These are phyloP conservation scores for Plenodomus biglobosus DNA, from an alignment of 2,329 filamentous ascomycete species.

Conservation along the genomic window DNA sequence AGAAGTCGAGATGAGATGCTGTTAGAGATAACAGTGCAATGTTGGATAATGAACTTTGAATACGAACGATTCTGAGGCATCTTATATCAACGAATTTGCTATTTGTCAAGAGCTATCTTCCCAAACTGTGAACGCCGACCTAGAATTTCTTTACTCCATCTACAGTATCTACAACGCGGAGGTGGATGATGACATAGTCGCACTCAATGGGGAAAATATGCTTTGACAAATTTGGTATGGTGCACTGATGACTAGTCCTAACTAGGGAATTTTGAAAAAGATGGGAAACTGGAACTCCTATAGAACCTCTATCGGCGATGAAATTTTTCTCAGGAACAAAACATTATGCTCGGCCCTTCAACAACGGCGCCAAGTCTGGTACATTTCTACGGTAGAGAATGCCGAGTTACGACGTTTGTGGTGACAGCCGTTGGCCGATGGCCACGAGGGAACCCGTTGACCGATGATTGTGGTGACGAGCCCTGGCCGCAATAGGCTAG, in stretches of 20 bases:
- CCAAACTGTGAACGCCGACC: slow-evolving; percentile 6
- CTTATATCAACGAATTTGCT: neutral
- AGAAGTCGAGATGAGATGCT: neutral
- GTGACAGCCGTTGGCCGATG: neutral
- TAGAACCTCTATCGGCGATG: too few species aligned
- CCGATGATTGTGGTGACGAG: neutral
- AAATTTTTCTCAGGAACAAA: too few species aligned
- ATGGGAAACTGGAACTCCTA: too few species aligned
- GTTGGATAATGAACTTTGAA: neutral
- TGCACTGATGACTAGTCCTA: too few species aligned
- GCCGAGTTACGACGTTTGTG: neutral
- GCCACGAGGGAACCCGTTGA: too few species aligned
- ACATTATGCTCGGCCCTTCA: too few species aligned
- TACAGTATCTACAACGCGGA: neutral
- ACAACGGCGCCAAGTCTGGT: too few species aligned
- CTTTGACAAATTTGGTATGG: too few species aligned
- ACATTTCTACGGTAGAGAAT: too few species aligned
- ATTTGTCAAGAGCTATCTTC: slow-evolving; percentile 10
- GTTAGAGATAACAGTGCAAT: neutral
- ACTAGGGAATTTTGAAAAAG: too few species aligned
- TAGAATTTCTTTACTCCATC: neutral
- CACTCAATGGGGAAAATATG: neutral
- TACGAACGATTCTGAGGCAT: neutral
- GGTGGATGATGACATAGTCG: neutral
- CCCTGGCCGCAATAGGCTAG: neutral